phyloP scores from a whole-genome alignment of 2,329 filamentous ascomycete species.

The Sporothrix mexicana region DNA sequence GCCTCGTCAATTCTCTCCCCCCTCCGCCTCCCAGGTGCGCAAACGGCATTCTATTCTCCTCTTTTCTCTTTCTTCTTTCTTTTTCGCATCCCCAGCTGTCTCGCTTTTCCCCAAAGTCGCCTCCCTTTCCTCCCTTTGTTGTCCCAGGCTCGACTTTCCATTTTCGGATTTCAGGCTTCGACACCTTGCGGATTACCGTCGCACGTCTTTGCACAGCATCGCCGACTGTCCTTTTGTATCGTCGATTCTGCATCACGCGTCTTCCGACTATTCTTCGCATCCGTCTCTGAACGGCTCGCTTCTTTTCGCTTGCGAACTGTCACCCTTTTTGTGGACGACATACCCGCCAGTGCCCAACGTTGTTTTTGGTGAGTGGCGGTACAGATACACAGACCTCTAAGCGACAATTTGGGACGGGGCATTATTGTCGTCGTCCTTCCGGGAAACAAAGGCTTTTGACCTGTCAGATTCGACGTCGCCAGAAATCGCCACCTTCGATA shows the following conservation, averaged over 20 bases:
- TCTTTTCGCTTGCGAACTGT: not conserved
- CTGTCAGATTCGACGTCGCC: not conserved
- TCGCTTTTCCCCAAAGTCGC: not conserved
- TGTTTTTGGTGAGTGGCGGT: slow-evolving; percentile 1
- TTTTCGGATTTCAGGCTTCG: slow-evolving; percentile 31
- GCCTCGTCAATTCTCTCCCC: slow-evolving; percentile 52
- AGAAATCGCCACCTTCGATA: not conserved
- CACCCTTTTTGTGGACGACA: not conserved
- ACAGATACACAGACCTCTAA: not conserved
- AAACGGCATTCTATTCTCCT: slow-evolving; percentile 45
- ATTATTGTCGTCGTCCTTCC: not conserved
- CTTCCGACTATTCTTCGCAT: not conserved
- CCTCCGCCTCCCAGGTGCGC: slow-evolving; percentile 45
- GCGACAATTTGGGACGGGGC: not conserved
- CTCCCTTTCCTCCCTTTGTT: slow-evolving; percentile 25
- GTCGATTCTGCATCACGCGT: not conserved
- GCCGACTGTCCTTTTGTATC: slow-evolving; percentile 10
- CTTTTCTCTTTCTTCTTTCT: slow-evolving; percentile 36
- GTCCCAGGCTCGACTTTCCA: slow-evolving; percentile 20
- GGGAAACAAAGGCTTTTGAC: not conserved
- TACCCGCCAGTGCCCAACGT: slow-evolving; percentile 11
- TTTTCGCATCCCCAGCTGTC: slow-evolving; percentile 18
- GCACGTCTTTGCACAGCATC: not conserved
- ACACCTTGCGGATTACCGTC: not conserved
- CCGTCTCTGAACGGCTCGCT: not conserved